phyloP scores from a whole-genome alignment of 2,329 filamentous ascomycete species.

The Drechslerella coelobrocha region DNA sequence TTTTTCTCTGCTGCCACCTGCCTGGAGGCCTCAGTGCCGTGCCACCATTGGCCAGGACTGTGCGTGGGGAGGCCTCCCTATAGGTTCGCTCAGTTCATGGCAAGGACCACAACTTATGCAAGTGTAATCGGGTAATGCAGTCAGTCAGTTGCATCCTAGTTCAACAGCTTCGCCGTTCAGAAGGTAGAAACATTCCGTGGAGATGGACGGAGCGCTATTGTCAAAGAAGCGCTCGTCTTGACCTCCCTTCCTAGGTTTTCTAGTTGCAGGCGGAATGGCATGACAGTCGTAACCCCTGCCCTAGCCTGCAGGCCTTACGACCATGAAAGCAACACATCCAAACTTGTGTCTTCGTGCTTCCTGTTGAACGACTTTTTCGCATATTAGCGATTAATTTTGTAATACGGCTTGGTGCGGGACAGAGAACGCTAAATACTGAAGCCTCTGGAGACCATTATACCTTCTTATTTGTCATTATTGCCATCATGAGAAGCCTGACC shows the following conservation, averaged over 20 bases:
- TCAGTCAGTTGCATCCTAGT: constrained; percentile 15
- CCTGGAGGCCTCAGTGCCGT: constrained; percentile 1
- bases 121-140: constrained; percentile 30
- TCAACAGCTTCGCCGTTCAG: constrained; percentile 37
- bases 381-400: constrained; percentile 14
- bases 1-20: not conserved
- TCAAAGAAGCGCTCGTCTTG: not conserved
- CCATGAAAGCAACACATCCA: constrained; percentile 23
- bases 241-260: constrained; percentile 23
- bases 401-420: constrained; percentile 35
- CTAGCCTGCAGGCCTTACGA: constrained; percentile 18
- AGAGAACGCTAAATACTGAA: constrained; percentile 13
- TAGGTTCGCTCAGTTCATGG: constrained; percentile 39
- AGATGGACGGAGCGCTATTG: too few relatives aligned
- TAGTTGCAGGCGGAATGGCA: constrained; percentile 47
- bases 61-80: constrained; percentile 39
- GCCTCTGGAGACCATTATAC: constrained; percentile 3
- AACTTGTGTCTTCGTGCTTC: constrained; percentile 9
- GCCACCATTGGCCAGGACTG: constrained; percentile 16
- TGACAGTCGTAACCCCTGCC: constrained; percentile 21
- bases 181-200: not conserved
- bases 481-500: constrained; percentile 26
- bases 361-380: constrained; percentile 28
- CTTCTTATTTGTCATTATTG: constrained; percentile 46
- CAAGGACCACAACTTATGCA: constrained; percentile 31